Conservation (phyloP, 2,329 filamentous ascomycete species). For the Pseudogymnoascus sp. region DNA sequence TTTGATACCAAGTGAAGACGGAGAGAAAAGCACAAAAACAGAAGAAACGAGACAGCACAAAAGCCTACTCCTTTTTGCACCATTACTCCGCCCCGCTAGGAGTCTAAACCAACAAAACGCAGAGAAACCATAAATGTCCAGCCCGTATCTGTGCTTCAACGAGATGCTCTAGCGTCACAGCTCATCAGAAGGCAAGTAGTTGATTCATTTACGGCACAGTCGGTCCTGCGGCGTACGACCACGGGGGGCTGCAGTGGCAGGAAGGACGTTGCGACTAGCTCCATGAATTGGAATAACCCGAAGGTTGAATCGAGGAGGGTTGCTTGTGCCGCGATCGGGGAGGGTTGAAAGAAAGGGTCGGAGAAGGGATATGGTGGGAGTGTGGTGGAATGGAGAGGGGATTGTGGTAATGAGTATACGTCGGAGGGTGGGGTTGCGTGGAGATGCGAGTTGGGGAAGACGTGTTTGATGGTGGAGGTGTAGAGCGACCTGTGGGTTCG, state of each 20-base stretch:
- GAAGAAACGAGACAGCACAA: neutral
- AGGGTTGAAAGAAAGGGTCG: neutral
- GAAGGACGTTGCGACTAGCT: conserved; percentile 26
- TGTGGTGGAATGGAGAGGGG: neutral
- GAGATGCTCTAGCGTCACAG: conserved; percentile 50
- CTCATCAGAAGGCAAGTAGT: conserved; percentile 50
- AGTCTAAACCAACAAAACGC: neutral
- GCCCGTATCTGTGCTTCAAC: conserved; percentile 62
- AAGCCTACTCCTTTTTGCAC: neutral
- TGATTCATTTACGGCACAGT: conserved; percentile 30
- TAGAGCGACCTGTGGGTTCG: neutral
- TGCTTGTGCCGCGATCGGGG: conserved; percentile 21
- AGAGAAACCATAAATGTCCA: conserved; percentile 35
- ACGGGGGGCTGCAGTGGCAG: neutral
- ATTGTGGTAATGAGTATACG: neutral
- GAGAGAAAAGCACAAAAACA: neutral
- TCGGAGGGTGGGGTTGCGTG: conserved; percentile 7
- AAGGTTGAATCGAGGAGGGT: conserved; percentile 28
- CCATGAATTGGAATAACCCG: conserved; percentile 26
- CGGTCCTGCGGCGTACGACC: conserved; percentile 15
- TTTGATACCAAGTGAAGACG: neutral
- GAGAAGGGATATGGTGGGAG: too few relatives aligned
- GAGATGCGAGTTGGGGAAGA: neutral
- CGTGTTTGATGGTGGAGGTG: neutral
- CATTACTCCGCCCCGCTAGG: neutral